Evolutionary conservation across 1,139 yeast genomes (phyloP), one percentile per base, ranked within the genome.

Genomic region (Geotrichum candidum): DNA sequence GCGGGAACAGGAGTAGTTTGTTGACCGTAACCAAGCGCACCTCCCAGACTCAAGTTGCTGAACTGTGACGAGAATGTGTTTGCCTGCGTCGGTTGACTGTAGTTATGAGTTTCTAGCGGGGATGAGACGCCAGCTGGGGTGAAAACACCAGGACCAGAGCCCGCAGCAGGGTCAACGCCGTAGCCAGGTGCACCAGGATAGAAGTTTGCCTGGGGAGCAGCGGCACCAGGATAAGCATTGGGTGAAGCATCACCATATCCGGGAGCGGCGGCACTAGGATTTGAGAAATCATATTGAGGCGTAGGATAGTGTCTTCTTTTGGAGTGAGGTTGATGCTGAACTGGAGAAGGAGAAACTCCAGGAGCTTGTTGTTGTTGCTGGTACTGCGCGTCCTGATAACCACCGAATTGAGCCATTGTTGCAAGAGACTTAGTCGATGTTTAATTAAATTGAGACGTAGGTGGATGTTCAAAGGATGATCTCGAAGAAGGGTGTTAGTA

Each of bases 21-120:
- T 27, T 46, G 61, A 11, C 61, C 61, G 48, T 57, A 57, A 25
- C 61, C 70, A 15, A 54, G 56, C 38, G 55, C 58, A 13, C 65
- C 67, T 51, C 66, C 67, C 18, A 69, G 56, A 46, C 65, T 66
- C 70, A 70, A 65, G 58, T 65, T 69, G 52, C 65, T 67, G 62
- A 70, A 67, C 60, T 69, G 73, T 27, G 61, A 59, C 4, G 69
- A 59, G 61, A 70, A 59, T 22, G 63, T 64, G 56, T 66, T 68
- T 48, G 57, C 63, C 25, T 56, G 59, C n/a, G 6, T 15, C 9
- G 50, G 51, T 53, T 53, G 55, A 33, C 13, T 35, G 48, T 53
- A 51, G 13, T 45, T 18, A 18, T 51, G 50, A 15, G 29, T 48
- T 33, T 50, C 53, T 18, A 27, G 25, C 56, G 59, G 50, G 9